Evolutionary conservation across 2,329 filamentous ascomycete genomes (phyloP).

Genomic region (Exophiala mesophila): DNA sequence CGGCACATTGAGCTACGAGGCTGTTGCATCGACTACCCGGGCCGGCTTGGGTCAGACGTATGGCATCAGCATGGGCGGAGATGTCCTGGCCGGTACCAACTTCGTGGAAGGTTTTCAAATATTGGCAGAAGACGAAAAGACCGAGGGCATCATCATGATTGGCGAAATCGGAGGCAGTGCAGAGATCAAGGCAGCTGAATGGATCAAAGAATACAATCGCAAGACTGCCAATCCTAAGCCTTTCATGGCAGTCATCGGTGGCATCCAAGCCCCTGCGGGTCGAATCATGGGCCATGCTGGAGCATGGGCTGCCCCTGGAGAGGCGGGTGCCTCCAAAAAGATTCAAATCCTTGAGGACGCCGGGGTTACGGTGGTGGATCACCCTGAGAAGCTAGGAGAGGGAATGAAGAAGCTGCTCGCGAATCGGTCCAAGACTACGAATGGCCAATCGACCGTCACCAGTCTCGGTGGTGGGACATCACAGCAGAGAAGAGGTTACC

Average conservation of each 20-base stretch:
- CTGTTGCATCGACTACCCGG: slow-evolving; percentile 67
- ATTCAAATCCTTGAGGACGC: slow-evolving; percentile 60
- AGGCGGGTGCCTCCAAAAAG: slow-evolving; percentile 62
- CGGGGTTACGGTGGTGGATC: slow-evolving; percentile 66
- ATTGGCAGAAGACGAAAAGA: slow-evolving; percentile 62
- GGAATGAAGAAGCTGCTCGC: slow-evolving; percentile 60
- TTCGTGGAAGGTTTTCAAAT: slow-evolving; percentile 66
- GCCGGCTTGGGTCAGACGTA: slow-evolving; percentile 73
- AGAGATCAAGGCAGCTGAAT: slow-evolving; percentile 68
- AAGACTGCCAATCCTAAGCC: slow-evolving; percentile 62
- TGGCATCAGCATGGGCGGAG: slow-evolving; percentile 72
- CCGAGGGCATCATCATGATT: slow-evolving; percentile 66
- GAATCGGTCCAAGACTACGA: slow-evolving; percentile 31
- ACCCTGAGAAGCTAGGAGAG: slow-evolving; percentile 69
- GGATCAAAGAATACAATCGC: slow-evolving; percentile 62
- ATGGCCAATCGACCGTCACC: slow-evolving; percentile 18
- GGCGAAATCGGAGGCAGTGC: slow-evolving; percentile 67
- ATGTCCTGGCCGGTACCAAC: slow-evolving; percentile 68
- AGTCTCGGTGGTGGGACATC: slow-evolving; percentile 35
- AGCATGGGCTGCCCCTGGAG: slow-evolving; percentile 63
- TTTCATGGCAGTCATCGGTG: slow-evolving; percentile 67
- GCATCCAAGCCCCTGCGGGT: slow-evolving; percentile 58
- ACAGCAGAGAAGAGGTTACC: slow-evolving; percentile 47
- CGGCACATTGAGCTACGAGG: slow-evolving; percentile 74
- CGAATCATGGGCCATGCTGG: slow-evolving; percentile 76